These are phyloP conservation scores for Psilocybe tampanensis DNA, from an alignment of 768 basidiomycete genomes.

Conservation along the genomic window DNA sequence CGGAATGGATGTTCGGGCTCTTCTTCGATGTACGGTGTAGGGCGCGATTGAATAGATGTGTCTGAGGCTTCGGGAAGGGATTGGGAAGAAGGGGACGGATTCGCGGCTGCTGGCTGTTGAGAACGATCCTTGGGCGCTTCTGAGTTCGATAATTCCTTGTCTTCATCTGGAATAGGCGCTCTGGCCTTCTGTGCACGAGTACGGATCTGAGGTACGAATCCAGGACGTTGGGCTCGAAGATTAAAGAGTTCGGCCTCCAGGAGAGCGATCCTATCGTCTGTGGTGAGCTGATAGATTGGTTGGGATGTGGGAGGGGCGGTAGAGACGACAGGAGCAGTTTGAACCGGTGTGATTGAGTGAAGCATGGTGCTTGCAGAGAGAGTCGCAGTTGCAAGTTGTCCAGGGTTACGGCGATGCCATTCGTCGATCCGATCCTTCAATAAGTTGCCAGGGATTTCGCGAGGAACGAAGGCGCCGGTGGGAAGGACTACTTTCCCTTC, in stretches of 20 bases:
- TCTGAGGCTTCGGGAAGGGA: neutral
- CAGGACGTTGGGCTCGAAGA: constrained; percentile 1
- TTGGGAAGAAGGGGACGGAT: neutral
- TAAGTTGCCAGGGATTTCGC: constrained; percentile 6
- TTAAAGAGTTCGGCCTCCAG: constrained; percentile 15
- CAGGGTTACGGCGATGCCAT: constrained; percentile 18
- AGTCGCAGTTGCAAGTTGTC: constrained; percentile 8
- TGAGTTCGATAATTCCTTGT: neutral
- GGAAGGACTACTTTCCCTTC: constrained; percentile 25
- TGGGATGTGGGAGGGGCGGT: neutral
- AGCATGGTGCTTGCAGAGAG: neutral
- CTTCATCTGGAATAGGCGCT: neutral
- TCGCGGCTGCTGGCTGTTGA: neutral
- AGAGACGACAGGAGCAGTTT: neutral
- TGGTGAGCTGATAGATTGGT: neutral
- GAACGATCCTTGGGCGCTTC: too few species aligned
- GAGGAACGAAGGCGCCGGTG: constrained; percentile 23
- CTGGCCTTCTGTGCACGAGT: constrained; percentile 7
- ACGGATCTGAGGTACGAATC: constrained; percentile 5
- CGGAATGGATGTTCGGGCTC: constrained; percentile 16
- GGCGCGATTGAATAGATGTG: neutral
- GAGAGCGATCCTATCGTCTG: constrained; percentile 6
- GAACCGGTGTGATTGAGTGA: neutral
- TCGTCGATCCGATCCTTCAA: constrained; percentile 15
- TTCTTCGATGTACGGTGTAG: neutral